A percentile compares a stretch with the other conserved stretches of the same genome.
Conservation (phyloP, 352 stramenopile species). For the Phytophthora europaea region DNA sequence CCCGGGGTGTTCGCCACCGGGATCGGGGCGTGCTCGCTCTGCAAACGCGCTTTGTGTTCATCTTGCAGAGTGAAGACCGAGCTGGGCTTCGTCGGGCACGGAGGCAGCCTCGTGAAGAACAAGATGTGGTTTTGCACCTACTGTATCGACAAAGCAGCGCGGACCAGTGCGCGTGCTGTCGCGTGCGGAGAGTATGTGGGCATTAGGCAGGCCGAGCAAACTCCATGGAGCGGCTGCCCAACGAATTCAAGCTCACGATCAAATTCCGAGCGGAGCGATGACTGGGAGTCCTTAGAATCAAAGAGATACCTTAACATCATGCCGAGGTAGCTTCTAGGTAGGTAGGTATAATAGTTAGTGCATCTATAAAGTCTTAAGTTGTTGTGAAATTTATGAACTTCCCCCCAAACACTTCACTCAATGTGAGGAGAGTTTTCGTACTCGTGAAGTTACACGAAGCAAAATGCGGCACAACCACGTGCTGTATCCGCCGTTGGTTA, state of each 20-base stretch:
- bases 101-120: slow-evolving; percentile 26
- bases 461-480: too few relatives aligned
- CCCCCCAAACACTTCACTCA: too few relatives aligned
- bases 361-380: neutral
- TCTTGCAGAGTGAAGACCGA: slow-evolving; percentile 33
- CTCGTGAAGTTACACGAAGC: too few relatives aligned
- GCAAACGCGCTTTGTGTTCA: slow-evolving; percentile 36
- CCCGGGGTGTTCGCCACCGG: slow-evolving; percentile 36
- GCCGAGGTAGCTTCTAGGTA: slow-evolving; percentile 14
- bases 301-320: slow-evolving; percentile 36
- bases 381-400: too few relatives aligned
- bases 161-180: slow-evolving; percentile 26
- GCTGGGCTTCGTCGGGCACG: slow-evolving; percentile 31
- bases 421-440: too few relatives aligned
- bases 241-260: slow-evolving; percentile 30
- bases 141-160: slow-evolving; percentile 31
- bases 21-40: slow-evolving; percentile 39
- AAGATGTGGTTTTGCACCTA: slow-evolving; percentile 46
- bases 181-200: slow-evolving; percentile 34
- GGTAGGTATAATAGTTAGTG: neutral
- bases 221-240: slow-evolving; percentile 27
- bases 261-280: slow-evolving; percentile 23
- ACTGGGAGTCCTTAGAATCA: slow-evolving; percentile 26
- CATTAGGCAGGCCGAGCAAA: slow-evolving; percentile 11
- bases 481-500: too few relatives aligned